Evolutionary conservation across 179 eudicot genomes (phyloP), one percentile per base, ranked within the genome.

Genomic region (Silene vulgaris): DNA sequence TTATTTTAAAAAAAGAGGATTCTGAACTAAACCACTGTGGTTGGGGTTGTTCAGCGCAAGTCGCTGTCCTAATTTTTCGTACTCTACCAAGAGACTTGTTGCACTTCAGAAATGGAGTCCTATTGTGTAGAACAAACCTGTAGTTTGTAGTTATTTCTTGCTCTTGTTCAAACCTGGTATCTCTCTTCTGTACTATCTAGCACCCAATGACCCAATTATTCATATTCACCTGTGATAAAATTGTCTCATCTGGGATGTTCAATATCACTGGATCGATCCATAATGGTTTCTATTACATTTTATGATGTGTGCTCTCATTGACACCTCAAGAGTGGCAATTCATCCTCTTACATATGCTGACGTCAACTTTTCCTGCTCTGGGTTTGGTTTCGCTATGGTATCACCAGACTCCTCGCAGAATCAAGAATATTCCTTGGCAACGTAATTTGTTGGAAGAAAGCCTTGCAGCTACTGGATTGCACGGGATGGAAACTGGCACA

Each of bases 361-460:
- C 82, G 68, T 80, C 74, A 79, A 74, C 81, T 86, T 91, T 74
- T 89, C 82, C 82, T 84, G 83, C 67, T 79, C 77, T 83, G 86
- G 84, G 82, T 79, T 82, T 75, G 77, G 81, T 85, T 87, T 83
- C 80, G 80, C 77, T 73, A 32, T 77, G 87, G 86, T 86, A 80
- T 90, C 87, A 68, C 86, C 97, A 94, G 98, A 85, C 96, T 74
- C 72, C 83, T 79, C 95, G 96, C 89, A 84, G 96, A 87, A 71
- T 86, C 75, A 90, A 80, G 85, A 85, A 56, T 80, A 84, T 86
- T 70, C 95, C 93, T 16, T 90, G 94, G 98, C 89, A 87, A 85
- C 93, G 79, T 77, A 92, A 89, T 84, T 74, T 94, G 87, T 69
- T 92, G 73, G 96, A 94, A 86, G 97, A 90, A 60, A 88, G 98